Conservation (phyloP, 2,329 filamentous ascomycete species). For the Colletotrichum gigasporum region DNA sequence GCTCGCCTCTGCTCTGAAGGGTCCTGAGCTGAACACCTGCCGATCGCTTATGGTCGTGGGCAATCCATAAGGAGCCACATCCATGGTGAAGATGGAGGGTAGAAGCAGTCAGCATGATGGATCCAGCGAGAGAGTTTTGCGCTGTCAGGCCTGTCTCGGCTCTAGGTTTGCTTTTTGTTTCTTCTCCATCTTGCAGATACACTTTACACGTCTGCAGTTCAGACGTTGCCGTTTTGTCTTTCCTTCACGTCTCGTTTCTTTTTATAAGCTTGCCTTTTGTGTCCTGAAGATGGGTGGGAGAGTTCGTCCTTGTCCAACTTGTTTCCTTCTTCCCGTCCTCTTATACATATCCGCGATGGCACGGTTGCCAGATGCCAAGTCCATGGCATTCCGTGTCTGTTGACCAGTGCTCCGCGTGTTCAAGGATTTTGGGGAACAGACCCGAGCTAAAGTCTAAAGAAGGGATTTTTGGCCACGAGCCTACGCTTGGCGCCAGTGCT, state of each 20-base stretch:
- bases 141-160: slow-evolving; percentile 7
- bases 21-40: slow-evolving; percentile 13
- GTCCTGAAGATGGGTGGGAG: not conserved
- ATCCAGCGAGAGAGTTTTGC: not conserved
- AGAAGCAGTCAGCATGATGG: not conserved
- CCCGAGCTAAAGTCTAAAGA: not conserved
- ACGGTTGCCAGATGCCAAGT: not conserved
- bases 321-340: not conserved
- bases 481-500: slow-evolving; percentile 14
- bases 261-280: not conserved
- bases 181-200: no score
- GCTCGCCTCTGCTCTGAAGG: not conserved
- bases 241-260: not conserved
- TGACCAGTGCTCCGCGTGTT: not conserved
- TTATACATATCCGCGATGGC: not conserved
- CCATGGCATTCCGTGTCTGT: not conserved
- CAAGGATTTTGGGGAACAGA: slow-evolving; percentile 1
- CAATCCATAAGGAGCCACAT: not conserved
- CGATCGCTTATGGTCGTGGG: not conserved
- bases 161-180: not conserved
- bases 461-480: not conserved
- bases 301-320: not conserved
- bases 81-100: not conserved
- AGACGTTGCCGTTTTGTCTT: not conserved
- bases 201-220: not conserved